These are phyloP conservation scores for Pyrus hybrid DNA, from an alignment of 331 rosid species.

Conservation along the genomic window DNA sequence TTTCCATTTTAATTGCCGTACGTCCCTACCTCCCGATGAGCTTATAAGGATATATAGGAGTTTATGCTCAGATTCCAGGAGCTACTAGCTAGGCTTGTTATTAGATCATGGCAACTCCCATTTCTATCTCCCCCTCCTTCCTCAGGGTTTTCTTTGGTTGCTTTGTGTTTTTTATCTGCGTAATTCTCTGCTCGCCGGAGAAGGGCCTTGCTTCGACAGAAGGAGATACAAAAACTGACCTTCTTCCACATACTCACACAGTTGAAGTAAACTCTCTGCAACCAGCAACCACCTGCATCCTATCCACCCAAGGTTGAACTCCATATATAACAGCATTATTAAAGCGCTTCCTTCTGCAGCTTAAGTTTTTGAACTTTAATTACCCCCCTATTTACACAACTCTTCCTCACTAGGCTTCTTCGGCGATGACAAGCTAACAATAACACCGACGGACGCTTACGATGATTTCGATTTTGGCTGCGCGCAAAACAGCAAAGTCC, in stretches of 20 bases:
- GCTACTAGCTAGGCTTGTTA: too few species aligned
- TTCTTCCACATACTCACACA: neutral
- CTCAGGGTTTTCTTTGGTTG: neutral
- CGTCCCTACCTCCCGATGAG: too few species aligned
- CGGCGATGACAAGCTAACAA: slow-evolving; percentile 33
- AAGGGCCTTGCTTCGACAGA: neutral
- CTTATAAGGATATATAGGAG: too few species aligned
- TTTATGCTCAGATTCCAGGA: too few species aligned
- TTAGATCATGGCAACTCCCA: neutral
- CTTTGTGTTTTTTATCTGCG: neutral
- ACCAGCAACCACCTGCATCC: slow-evolving; percentile 22
- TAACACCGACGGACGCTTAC: slow-evolving; percentile 21
- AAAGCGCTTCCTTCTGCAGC: too few species aligned
- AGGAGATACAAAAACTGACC: too few species aligned
- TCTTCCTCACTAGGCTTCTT: slow-evolving; percentile 52
- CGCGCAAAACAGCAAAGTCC: slow-evolving; percentile 46
- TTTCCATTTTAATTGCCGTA: too few species aligned
- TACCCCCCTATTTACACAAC: slow-evolving; percentile 19
- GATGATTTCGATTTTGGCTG: slow-evolving; percentile 47
- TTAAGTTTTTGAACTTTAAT: too few species aligned
- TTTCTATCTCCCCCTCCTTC: neutral
- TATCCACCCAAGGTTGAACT: slow-evolving; percentile 9
- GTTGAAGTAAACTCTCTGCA: slow-evolving; percentile 18
- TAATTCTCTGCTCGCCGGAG: neutral
- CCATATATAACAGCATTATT: neutral